Conservation (phyloP, 306 rosid species). For the Acacia acuminata region DNA sequence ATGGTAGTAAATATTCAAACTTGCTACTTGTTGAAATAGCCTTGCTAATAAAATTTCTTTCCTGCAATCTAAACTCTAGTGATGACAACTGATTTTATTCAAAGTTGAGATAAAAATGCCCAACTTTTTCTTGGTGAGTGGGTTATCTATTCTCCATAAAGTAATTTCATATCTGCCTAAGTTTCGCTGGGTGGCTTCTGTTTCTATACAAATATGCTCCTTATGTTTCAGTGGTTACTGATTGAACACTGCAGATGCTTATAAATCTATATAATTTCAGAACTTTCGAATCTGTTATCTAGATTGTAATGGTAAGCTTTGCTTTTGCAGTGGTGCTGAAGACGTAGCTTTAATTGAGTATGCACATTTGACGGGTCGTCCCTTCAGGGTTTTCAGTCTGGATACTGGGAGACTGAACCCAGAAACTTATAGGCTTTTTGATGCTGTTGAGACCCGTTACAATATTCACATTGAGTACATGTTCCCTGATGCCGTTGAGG, state of each 20-base stretch:
- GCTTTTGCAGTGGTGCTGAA: conserved; percentile 86
- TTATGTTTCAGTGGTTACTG: neutral
- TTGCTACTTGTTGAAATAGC: neutral
- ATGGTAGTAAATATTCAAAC: neutral
- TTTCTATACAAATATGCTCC: neutral
- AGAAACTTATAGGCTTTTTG: conserved; percentile 79
- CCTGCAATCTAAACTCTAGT: neutral
- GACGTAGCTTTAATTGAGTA: conserved; percentile 95
- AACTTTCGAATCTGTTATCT: neutral
- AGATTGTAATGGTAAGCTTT: conserved; percentile 28
- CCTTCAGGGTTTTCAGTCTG: conserved; percentile 88
- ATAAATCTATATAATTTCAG: neutral
- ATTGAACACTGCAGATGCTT: neutral
- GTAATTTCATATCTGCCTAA: neutral
- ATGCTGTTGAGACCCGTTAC: conserved; percentile 80
- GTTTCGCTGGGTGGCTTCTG: neutral
- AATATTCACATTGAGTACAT: conserved; percentile 89
- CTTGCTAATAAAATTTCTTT: neutral
- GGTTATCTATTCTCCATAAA: neutral
- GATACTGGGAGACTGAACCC: conserved; percentile 96
- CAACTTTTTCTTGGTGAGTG: neutral
- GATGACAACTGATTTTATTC: neutral
- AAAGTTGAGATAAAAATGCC: neutral
- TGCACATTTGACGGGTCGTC: conserved; percentile 90
- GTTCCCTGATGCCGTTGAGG: conserved; percentile 98